Evolutionary conservation across 2,329 filamentous ascomycete genomes (phyloP).

Genomic region (Ophiostoma australiae): DNA sequence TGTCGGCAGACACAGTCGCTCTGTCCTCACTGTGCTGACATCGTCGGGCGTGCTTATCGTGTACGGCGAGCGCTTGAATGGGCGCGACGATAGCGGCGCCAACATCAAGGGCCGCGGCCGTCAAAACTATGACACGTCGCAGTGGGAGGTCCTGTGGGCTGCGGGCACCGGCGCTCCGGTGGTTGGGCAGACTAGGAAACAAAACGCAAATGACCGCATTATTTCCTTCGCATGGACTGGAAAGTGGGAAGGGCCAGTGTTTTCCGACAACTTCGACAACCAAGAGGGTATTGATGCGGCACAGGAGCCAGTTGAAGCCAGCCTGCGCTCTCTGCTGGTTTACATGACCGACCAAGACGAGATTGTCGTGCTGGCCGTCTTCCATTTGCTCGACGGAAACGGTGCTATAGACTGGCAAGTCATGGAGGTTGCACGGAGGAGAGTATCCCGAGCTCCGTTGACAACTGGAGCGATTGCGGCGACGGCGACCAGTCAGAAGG

Average conservation of each 20-base stretch:
- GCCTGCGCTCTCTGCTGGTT: constrained; percentile 42
- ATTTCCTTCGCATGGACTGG: constrained; percentile 50
- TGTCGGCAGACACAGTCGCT: constrained; percentile 50
- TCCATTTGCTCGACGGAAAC: constrained; percentile 20
- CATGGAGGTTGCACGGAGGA: constrained; percentile 47
- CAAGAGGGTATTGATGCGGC: too few species aligned
- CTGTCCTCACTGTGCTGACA: constrained; percentile 48
- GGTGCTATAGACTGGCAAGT: constrained; percentile 42
- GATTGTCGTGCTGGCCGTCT: constrained; percentile 48
- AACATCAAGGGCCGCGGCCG: constrained; percentile 16
- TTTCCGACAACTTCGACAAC: background rate
- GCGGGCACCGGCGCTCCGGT: constrained; percentile 49
- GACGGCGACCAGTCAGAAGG: background rate
- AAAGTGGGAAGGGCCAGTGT: constrained; percentile 28
- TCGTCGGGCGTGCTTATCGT: constrained; percentile 47
- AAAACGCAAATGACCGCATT: constrained; percentile 42
- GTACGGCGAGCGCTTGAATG: constrained; percentile 44
- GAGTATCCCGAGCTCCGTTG: constrained; percentile 29
- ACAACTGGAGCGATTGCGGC: background rate
- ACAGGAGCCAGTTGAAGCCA: background rate
- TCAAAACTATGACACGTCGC: constrained; percentile 34
- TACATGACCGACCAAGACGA: constrained; percentile 49
- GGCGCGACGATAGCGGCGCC: constrained; percentile 15
- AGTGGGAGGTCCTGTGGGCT: constrained; percentile 54
- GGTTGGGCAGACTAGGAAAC: constrained; percentile 35